These are phyloP conservation scores for Schwanniomyces sp. DNA, from an alignment of 805 yeast genomes.

Conservation along the genomic window DNA sequence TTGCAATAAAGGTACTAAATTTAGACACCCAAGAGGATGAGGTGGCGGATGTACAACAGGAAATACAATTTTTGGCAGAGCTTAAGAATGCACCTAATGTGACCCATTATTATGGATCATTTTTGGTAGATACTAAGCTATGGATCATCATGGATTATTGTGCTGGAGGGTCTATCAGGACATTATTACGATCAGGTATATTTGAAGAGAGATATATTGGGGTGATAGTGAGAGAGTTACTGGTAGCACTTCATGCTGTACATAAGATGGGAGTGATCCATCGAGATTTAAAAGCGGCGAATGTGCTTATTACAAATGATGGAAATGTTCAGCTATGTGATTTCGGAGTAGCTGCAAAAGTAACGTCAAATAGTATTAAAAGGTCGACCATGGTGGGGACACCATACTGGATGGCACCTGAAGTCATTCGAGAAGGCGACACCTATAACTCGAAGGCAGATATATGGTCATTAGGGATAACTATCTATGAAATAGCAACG, in stretches of 20 bases:
- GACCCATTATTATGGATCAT: slow-evolving; percentile 88
- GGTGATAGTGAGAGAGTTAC: slow-evolving; percentile 79
- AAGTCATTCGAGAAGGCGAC: slow-evolving; percentile 89
- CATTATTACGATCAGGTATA: slow-evolving; percentile 81
- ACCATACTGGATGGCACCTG: slow-evolving; percentile 99
- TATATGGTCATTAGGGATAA: slow-evolving; percentile 96
- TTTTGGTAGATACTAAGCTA: slow-evolving; percentile 80
- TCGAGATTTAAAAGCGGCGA: slow-evolving; percentile 96
- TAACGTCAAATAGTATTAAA: slow-evolving; percentile 70
- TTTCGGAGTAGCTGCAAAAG: slow-evolving; percentile 96
- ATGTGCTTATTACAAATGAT: slow-evolving; percentile 82
- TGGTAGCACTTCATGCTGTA: slow-evolving; percentile 74
- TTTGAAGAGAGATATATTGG: slow-evolving; percentile 83
- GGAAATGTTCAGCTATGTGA: slow-evolving; percentile 93
- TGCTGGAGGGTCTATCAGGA: slow-evolving; percentile 93
- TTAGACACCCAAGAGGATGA: slow-evolving; percentile 93
- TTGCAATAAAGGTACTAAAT: slow-evolving; percentile 91
- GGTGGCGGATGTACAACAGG: slow-evolving; percentile 91
- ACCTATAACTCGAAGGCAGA: slow-evolving; percentile 90
- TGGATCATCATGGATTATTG: slow-evolving; percentile 99
- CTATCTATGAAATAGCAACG: slow-evolving; percentile 90
- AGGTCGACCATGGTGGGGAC: slow-evolving; percentile 96
- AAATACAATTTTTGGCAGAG: slow-evolving; percentile 81
- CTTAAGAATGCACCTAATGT: slow-evolving; percentile 86
- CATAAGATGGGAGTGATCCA: slow-evolving; percentile 92